Base-by-base conservation (phyloP, 2,329 filamentous ascomycete species). In the Diaporthe humulicola region DNA sequence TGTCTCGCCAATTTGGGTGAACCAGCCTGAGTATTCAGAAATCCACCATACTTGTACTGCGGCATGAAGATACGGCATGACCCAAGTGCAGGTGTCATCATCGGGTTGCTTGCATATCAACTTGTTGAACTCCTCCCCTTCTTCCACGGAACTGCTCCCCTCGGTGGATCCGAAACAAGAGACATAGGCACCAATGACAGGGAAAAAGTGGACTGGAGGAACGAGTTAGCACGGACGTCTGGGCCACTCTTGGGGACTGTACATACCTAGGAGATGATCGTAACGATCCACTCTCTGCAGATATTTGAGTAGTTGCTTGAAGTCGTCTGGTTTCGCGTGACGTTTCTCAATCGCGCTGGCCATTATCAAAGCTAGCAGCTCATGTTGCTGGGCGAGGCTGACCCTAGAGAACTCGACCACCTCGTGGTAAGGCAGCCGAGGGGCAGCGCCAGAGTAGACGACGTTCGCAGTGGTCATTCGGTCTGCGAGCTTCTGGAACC, bases 1-100 rank as follows among this genome's bases (percentile, higher is more conserved):
- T 17, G 56, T 72, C 45, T 90, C 88, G 28, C 90, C 89, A 79
- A 93, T 90, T 78, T 98, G 95, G 74, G 94, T 88, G 81, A 96
- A 98, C 87, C 95, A 94, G 3, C 95, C 95, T 78, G 94, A 97
- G 84, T 98, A 98, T 80, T 98, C 95, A 42, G 95, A 93, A 61
- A 98, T 89, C 97, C 97, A 99, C 89, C 94, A 95, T 6, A 93
- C 91, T 72, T 91, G 90, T 17, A 96, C 89, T 4, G 95, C 93
- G 60, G 96, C 94, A 79, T 96, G 93, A 17, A 98, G 89, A 78
- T 93, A 93, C 22, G 92, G 88, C 52, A 98, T 83, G 30, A 89
- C 87, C 94, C 95, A 98, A 22, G 88, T 85, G 56, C 95, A 98
- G 22, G 88, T 85, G 56, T 93, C 87, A 75, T 92, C 90, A 67